Evolutionary conservation across 441 rosid genomes (phyloP), one percentile per base, ranked within the genome.

Genomic region (Erodium moschatum): DNA sequence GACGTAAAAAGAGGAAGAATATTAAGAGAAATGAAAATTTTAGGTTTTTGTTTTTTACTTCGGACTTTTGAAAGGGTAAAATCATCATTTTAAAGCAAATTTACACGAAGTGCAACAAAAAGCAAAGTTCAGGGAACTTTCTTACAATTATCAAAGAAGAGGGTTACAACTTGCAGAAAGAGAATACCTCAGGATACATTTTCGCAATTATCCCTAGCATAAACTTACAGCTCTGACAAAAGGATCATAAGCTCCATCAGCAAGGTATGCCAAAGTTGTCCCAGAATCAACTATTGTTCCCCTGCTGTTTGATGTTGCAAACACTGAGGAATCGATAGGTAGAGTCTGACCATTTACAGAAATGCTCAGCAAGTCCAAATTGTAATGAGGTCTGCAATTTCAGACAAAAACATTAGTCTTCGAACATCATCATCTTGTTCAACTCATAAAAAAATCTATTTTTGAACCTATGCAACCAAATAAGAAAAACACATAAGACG

Each of bases 211-310:
- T n/a, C n/a, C 70, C 16, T 46, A 10, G 60, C 24, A 19, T 75
- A n/a, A 68, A 84, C 92, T 87, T 85, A 90, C 99, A 38, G 97
- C 95, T 64, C 65, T 80, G 67, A 88, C 74, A 18, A 95, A 81
- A 70, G 91, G 85, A 77, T 76, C 73, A 75, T 90, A 92, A 27
- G 93, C 95, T 72, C 75, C 83, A 73, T 85, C 98, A 27, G 93
- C 84, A 56, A 95, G 91, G 84, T 90, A 95, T 2, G 99, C 96
- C 78, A 95, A 79, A 71, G 99, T 90, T 68, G 99, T 95, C 65
- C 99, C 98, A 5, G 97, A 89, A 78, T 95, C 98, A 40, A 92
- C 74, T 72, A 95, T 92, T 3, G 99, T 95, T 78, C 99, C 98
- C 67, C 78, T 85, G 75, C 74, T 88, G 68, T 64, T 81, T 76